Conservation (phyloP, 2,329 filamentous ascomycete genomes). For the Domatiomyces globalis region DNA sequence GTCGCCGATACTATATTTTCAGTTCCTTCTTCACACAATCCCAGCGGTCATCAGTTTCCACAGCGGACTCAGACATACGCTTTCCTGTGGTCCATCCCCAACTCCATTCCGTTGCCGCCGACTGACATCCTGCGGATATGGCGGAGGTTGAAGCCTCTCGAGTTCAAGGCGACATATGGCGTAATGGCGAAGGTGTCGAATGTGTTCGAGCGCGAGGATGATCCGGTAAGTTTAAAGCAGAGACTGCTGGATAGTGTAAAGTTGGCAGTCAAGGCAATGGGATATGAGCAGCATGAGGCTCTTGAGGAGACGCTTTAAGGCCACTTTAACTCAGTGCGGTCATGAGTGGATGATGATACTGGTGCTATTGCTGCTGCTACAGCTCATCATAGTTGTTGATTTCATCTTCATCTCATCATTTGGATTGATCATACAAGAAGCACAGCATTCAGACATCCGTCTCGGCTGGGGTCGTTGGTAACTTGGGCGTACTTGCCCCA, state of each 20-base stretch:
- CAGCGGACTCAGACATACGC: constrained; percentile 12
- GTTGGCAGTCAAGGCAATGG: constrained; percentile 45
- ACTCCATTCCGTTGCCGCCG: constrained; percentile 51
- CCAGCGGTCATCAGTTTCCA: constrained; percentile 3
- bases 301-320: constrained; percentile 6
- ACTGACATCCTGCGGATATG: constrained; percentile 55
- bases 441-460: constrained; percentile 46
- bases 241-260: constrained; percentile 63
- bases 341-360: not conserved
- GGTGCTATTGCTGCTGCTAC: not conserved
- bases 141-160: constrained; percentile 51
- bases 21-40: constrained; percentile 57
- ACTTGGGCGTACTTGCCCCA: constrained; percentile 72
- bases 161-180: constrained; percentile 46
- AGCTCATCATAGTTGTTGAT: not conserved
- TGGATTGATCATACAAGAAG: constrained; percentile 11
- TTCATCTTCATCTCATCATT: not conserved
- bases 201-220: constrained; percentile 44
- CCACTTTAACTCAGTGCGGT: not conserved
- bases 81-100: constrained; percentile 13
- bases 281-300: constrained; percentile 23
- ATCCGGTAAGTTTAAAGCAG: constrained; percentile 44
- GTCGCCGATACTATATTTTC: constrained; percentile 66
- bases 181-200: constrained; percentile 14
- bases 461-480: constrained; percentile 45